These are phyloP conservation scores for Bipolaris sorokiniana DNA, from an alignment of 2,329 filamentous ascomycete species.

Conservation along the genomic window DNA sequence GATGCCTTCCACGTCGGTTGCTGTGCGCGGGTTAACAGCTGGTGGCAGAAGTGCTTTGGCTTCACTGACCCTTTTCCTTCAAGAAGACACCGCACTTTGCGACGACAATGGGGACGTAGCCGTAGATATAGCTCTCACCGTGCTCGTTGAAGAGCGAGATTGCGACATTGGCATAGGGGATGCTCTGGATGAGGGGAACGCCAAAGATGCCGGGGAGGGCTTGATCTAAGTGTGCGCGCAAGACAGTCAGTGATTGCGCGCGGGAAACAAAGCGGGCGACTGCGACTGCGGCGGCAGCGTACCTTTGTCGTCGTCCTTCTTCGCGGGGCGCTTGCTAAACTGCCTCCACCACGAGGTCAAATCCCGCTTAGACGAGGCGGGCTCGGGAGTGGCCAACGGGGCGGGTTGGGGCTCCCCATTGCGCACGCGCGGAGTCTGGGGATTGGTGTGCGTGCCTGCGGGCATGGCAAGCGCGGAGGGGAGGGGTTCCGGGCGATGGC, in stretches of 20 bases:
- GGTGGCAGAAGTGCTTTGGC: not conserved
- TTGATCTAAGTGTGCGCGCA: conserved; percentile 33
- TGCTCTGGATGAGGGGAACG: conserved; percentile 89
- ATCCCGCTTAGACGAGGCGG: conserved; percentile 83
- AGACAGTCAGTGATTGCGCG: conserved; percentile 31
- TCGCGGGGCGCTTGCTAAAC: conserved; percentile 72
- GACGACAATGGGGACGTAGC: conserved; percentile 97
- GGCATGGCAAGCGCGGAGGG: conserved; percentile 44
- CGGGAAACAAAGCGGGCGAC: conserved; percentile 17
- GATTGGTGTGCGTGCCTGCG: conserved; percentile 44
- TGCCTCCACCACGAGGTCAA: conserved; percentile 97
- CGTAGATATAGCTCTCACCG: conserved; percentile 95
- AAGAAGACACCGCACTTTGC: conserved; percentile 97
- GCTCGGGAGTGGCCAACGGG: conserved; percentile 60
- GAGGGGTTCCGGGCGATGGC: conserved; percentile 24
- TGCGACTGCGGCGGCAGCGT: conserved; percentile 27
- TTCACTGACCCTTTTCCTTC: conserved; percentile 85
- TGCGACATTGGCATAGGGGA: conserved; percentile 96
- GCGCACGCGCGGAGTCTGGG: conserved; percentile 52
- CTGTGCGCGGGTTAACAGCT: conserved; percentile 56
- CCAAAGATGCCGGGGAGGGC: conserved; percentile 85
- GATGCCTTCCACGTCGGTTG: conserved; percentile 93
- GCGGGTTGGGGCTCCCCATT: conserved; percentile 52
- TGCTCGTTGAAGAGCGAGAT: conserved; percentile 94
- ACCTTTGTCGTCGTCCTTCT: conserved; percentile 69